phyloP scores from a whole-genome alignment of 495 filamentous ascomycete genomes.

The Xylaria cubensis region DNA sequence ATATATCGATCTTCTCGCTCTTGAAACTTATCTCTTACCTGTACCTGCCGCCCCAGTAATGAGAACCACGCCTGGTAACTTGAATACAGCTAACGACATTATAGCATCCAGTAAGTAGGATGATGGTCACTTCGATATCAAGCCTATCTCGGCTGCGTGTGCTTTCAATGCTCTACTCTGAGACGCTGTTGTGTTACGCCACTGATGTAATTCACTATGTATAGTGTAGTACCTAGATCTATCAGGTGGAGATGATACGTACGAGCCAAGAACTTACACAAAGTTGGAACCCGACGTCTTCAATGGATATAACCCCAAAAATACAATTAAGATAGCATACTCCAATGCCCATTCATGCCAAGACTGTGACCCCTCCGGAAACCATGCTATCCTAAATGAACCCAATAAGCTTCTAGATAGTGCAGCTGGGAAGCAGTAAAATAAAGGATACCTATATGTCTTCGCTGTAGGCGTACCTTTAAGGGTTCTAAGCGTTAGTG shows the following conservation, averaged over 20 bases:
- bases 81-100: conserved; percentile 32
- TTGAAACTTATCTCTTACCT: conserved; percentile 16
- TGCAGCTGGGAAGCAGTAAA: too few relatives aligned
- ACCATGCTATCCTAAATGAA: too few relatives aligned
- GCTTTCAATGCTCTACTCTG: background rate
- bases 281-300: background rate
- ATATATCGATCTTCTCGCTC: background rate
- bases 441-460: too few relatives aligned
- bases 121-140: background rate
- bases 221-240: too few relatives aligned
- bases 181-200: background rate
- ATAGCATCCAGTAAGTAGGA: background rate
- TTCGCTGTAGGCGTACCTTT: too few relatives aligned
- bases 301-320: background rate
- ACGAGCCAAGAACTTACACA: too few relatives aligned
- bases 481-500: background rate
- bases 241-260: too few relatives aligned
- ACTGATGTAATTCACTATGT: background rate
- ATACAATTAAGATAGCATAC: background rate
- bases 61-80: conserved; percentile 35
- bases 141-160: background rate
- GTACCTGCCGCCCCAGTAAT: conserved; percentile 37
- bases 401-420: too few relatives aligned
- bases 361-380: too few relatives aligned
- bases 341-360: background rate